These are phyloP conservation scores for Gynandropsis gynandra DNA, from an alignment of 345 rosid species.

Conservation along the genomic window DNA sequence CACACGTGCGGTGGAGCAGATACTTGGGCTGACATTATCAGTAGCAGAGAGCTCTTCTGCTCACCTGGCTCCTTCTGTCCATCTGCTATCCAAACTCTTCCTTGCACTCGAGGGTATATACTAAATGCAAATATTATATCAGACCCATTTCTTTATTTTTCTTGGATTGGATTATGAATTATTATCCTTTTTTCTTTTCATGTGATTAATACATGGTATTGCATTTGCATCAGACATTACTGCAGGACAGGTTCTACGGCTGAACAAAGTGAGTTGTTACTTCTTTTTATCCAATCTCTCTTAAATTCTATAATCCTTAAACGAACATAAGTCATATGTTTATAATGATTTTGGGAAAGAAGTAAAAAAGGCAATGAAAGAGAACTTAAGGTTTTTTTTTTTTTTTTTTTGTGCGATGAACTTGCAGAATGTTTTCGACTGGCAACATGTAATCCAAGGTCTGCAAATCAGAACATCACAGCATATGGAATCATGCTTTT, in stretches of 20 bases:
- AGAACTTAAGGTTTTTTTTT: neutral
- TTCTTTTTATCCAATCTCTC: neutral
- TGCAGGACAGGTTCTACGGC: slow-evolving; percentile 88
- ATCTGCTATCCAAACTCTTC: slow-evolving; percentile 56
- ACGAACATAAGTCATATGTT: no score
- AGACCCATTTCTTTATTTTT: slow-evolving; percentile 16
- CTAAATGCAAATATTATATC: slow-evolving; percentile 23
- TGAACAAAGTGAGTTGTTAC: slow-evolving; percentile 44
- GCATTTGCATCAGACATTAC: slow-evolving; percentile 52
- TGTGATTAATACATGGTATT: slow-evolving; percentile 6
- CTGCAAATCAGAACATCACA: slow-evolving; percentile 81
- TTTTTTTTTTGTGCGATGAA: slow-evolving; percentile 17
- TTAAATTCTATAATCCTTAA: neutral
- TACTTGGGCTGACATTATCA: slow-evolving; percentile 72
- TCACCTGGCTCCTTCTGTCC: slow-evolving; percentile 93
- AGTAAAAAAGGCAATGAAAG: neutral
- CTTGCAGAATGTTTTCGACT: slow-evolving; percentile 71
- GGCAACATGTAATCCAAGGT: slow-evolving; percentile 69
- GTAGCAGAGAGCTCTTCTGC: slow-evolving; percentile 81
- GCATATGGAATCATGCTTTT: slow-evolving; percentile 86
- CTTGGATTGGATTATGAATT: no score
- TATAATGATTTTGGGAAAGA: no score
- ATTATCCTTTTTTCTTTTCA: slow-evolving; percentile 3
- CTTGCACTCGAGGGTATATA: slow-evolving; percentile 82
- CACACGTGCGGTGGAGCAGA: slow-evolving; percentile 97